Conservation (phyloP, 2,329 filamentous ascomycete genomes). For the Neonectria coccinea region DNA sequence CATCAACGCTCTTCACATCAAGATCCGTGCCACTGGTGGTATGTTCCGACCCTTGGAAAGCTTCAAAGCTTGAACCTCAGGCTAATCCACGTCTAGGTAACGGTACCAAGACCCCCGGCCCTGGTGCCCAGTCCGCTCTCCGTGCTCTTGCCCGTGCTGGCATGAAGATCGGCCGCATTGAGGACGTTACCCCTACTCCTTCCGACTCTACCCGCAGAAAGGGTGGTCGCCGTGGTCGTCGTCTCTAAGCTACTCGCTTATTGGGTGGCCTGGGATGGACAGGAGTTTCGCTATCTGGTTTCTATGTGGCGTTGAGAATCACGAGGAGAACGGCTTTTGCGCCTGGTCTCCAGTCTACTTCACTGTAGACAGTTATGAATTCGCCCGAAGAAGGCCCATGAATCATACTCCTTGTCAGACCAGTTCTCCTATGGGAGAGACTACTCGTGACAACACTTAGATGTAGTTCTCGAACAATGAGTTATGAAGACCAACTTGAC, state of each 20-base stretch:
- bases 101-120: constrained; percentile 99
- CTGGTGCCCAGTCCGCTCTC: constrained; percentile 98
- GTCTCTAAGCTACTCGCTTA: constrained; percentile 77
- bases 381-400: constrained; percentile 58
- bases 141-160: constrained; percentile 98
- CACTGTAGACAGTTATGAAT: constrained; percentile 59
- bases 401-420: constrained; percentile 52
- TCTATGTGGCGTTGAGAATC: constrained; percentile 75
- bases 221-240: constrained; percentile 99
- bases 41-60: constrained; percentile 51
- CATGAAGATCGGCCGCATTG: constrained; percentile 99
- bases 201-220: constrained; percentile 99
- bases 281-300: constrained; percentile 61
- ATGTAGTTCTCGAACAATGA: constrained; percentile 29
- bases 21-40: constrained; percentile 99
- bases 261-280: constrained; percentile 49
- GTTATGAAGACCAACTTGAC: constrained; percentile 26
- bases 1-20: constrained; percentile 97
- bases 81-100: constrained; percentile 71
- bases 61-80: background rate
- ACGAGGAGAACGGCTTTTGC: constrained; percentile 77
- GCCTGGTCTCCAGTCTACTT: constrained; percentile 72
- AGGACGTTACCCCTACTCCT: constrained; percentile 99
- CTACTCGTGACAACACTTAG: constrained; percentile 25
- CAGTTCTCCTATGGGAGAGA: constrained; percentile 36